Evolutionary conservation across 768 basidiomycete genomes (phyloP).

Genomic region (Leccinum fibrillosum): DNA sequence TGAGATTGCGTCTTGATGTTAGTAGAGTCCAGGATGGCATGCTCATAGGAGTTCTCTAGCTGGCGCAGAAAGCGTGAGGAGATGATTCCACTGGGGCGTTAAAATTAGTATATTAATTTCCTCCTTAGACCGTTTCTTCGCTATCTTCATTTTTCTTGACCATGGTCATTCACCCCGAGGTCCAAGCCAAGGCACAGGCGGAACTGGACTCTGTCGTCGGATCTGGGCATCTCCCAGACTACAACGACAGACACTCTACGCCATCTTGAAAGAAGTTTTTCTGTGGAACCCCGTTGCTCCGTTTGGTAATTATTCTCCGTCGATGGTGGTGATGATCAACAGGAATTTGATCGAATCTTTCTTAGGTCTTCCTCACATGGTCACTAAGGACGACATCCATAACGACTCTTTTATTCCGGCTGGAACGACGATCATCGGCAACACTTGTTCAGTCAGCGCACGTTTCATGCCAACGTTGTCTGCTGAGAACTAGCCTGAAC

Average conservation of each 20-base stretch:
- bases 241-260: conserved; percentile 25
- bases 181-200: conserved; percentile 29
- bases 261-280: conserved; percentile 31
- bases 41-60: conserved; percentile 26
- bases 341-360: conserved; percentile 6
- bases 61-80: conserved; percentile 37
- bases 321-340: conserved; percentile 8
- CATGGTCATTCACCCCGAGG: conserved; percentile 28
- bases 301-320: conserved; percentile 26
- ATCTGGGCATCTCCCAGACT: conserved; percentile 30
- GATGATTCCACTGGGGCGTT: background rate
- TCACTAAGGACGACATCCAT: conserved; percentile 30
- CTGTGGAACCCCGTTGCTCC: conserved; percentile 33
- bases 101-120: conserved; percentile 1
- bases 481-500: conserved; percentile 2
- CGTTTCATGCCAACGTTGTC: background rate
- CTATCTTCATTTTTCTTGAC: conserved; percentile 29
- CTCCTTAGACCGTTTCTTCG: conserved; percentile 26
- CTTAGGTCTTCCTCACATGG: conserved; percentile 32
- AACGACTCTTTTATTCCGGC: conserved; percentile 32
- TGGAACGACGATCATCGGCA: conserved; percentile 52
- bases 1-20: conserved; percentile 18
- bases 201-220: conserved; percentile 28
- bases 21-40: background rate
- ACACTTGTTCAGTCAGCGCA: conserved; percentile 44